Base-by-base conservation (phyloP, 2,329 filamentous ascomycete genomes). In the Talaromyces atroroseus region DNA sequence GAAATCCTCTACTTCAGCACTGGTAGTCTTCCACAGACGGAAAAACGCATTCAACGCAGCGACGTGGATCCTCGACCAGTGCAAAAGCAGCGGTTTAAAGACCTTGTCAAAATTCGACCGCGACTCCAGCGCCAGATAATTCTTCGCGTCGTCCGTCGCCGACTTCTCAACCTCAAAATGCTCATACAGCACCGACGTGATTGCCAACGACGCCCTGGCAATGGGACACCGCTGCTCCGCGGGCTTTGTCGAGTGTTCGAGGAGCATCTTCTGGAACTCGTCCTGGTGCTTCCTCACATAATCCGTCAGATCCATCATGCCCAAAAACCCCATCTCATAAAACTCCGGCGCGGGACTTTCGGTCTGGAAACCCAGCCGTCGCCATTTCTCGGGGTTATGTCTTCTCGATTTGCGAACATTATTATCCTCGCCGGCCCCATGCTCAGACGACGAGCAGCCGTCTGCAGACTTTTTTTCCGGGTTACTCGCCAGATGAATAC, bases 271-370 rank as follows among this genome's bases (percentile, higher is more conserved):
- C 69, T 96, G 92, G 64, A 95, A 97, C 11, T 85, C 84, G 68
- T 96, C 92, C 70, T 96, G 90, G 67, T 96, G 87, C 68, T 91
- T 95, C 66, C 88, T 84, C 49, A 96, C 90, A 69, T 90, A 99
- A 71, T 97, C 92, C 2, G 91, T 90, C 66, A 99, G 74, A 70
- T 99, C 94, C 92, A 99, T 97, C 83, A 99, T 90, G 26, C 94
- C 94, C 54, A 99, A 74, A 69, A 92, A 97, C 0, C 94, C 94
- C 26, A 89, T 88, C 40, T 83, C 78, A 20, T 90, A 86, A 67
- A 99, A 97, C 64, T 99, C 94, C 64, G 82, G 81, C 0, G 86
- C 86, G 3, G 94, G 94, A 63, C 83, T 92, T 72, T 99, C 94
- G 0, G 88, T 87, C 71, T 94, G 88, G 66, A 99, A 99, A 2